A percentile compares a stretch with the other conserved stretches of the same genome.
phyloP scores from a whole-genome alignment of 805 yeast species.

The Candida nemodendra region DNA sequence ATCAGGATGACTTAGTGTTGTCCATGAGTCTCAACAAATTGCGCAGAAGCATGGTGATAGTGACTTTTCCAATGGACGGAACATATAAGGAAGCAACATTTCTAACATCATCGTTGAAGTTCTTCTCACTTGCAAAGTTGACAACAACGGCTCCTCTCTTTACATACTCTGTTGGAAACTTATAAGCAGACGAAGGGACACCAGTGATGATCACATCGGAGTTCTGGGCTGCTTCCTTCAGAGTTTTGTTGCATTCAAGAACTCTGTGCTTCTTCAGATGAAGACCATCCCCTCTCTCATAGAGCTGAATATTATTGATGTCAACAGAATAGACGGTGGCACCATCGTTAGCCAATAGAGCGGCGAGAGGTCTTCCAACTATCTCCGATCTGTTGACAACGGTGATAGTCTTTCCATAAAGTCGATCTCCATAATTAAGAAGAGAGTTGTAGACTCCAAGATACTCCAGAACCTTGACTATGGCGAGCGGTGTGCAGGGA shows the following conservation, averaged over 20 bases:
- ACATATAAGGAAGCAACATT: constrained; percentile 87
- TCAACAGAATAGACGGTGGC: constrained; percentile 94
- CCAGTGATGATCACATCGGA: constrained; percentile 97
- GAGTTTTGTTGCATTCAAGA: constrained; percentile 48
- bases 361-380: constrained; percentile 97
- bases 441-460: constrained; percentile 82
- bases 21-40: constrained; percentile 80
- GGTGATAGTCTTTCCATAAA: constrained; percentile 89
- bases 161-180: constrained; percentile 79
- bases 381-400: constrained; percentile 94
- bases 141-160: constrained; percentile 88
- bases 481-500: constrained; percentile 96
- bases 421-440: constrained; percentile 83
- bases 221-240: constrained; percentile 63
- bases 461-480: constrained; percentile 89
- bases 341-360: constrained; percentile 93
- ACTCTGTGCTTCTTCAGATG: constrained; percentile 81
- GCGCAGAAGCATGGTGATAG: constrained; percentile 90
- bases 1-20: constrained; percentile 42
- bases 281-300: constrained; percentile 92
- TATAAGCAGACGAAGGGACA: constrained; percentile 81
- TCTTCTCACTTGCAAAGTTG: constrained; percentile 86
- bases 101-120: constrained; percentile 81
- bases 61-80: constrained; percentile 94
- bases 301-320: constrained; percentile 80